Conservation (phyloP, 2,329 filamentous ascomycete species). For the Cercospora janseana region DNA sequence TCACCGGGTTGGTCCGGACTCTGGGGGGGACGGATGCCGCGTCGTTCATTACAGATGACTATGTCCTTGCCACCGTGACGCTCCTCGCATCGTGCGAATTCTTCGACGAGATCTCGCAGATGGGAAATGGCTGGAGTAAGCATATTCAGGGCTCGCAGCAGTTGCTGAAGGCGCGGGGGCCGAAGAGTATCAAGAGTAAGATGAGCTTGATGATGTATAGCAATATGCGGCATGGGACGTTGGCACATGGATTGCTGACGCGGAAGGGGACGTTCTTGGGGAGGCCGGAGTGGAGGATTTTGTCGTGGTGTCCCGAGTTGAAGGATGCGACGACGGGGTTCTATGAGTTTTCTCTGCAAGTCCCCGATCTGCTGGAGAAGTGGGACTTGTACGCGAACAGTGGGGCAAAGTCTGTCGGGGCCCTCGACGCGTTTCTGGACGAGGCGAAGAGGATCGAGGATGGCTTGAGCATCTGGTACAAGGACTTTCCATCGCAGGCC, state of each 20-base stretch:
- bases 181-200: constrained; percentile 27
- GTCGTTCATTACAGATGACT: constrained; percentile 27
- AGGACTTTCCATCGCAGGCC: constrained; percentile 22
- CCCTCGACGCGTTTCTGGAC: constrained; percentile 25
- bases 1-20: constrained; percentile 26
- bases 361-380: constrained; percentile 32
- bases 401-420: constrained; percentile 2
- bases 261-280: constrained; percentile 34
- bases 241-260: constrained; percentile 30
- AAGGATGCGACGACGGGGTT: constrained; percentile 30
- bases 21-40: constrained; percentile 18
- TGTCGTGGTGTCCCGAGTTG: constrained; percentile 28
- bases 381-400: constrained; percentile 27
- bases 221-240: constrained; percentile 31
- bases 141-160: constrained; percentile 34
- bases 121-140: constrained; percentile 31
- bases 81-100: constrained; percentile 35
- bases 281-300: constrained; percentile 30
- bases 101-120: constrained; percentile 35
- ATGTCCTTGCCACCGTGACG: constrained; percentile 33
- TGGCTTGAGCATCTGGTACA: constrained; percentile 29
- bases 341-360: constrained; percentile 34
- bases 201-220: constrained; percentile 32
- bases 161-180: constrained; percentile 33
- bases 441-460: constrained; percentile 27